A percentile compares a stretch with the other conserved stretches of the same genome.
phyloP scores from a whole-genome alignment of 176 grass and related monocot species.

The Rhynchospora tenuis region DNA sequence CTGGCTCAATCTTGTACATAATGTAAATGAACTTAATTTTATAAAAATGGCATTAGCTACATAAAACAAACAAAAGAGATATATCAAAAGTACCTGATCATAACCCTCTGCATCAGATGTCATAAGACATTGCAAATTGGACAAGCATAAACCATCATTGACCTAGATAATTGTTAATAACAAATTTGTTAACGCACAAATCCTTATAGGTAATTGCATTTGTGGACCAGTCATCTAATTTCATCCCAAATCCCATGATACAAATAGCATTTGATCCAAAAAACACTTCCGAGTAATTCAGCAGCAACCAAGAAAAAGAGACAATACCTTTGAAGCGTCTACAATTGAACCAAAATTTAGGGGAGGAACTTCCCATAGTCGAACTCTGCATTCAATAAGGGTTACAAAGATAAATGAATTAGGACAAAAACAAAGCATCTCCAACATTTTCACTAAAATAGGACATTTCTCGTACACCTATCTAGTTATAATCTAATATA shows the following conservation, averaged over 20 bases:
- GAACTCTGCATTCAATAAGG: slow-evolving; percentile 47
- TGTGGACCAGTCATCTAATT: too few species aligned
- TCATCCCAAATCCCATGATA: too few species aligned
- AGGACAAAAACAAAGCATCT: background rate
- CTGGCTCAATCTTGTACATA: slow-evolving; percentile 70
- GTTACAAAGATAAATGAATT: slow-evolving; percentile 14
- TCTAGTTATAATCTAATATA: background rate
- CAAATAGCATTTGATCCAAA: too few species aligned
- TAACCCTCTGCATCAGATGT: slow-evolving; percentile 83
- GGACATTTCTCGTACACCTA: background rate
- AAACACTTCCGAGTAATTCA: background rate
- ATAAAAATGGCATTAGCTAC: background rate
- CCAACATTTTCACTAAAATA: background rate
- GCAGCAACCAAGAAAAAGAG: slow-evolving; percentile 5
- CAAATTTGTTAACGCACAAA: background rate
- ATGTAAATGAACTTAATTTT: background rate
- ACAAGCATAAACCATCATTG: slow-evolving; percentile 96
- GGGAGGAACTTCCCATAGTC: slow-evolving; percentile 74
- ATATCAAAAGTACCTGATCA: slow-evolving; percentile 48
- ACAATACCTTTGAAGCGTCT: slow-evolving; percentile 50
- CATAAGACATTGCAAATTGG: slow-evolving; percentile 97
- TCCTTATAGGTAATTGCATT: too few species aligned
- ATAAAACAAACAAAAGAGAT: background rate
- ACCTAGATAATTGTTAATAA: slow-evolving; percentile 41
- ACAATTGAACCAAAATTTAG: slow-evolving; percentile 46